Conservation (phyloP, 805 yeast species). For the Wickerhamiella slavikovae region DNA sequence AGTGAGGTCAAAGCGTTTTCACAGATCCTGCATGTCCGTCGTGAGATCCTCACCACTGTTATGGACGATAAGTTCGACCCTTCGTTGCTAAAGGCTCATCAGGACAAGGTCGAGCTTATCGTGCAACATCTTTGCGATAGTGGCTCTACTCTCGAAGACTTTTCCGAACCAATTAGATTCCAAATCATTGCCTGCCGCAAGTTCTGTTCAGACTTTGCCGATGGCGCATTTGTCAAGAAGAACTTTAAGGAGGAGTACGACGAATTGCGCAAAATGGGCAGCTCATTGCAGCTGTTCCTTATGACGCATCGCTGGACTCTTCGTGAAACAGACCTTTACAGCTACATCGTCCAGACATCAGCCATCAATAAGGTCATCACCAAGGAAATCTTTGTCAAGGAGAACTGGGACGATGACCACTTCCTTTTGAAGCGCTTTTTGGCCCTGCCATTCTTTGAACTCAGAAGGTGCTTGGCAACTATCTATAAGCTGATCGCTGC, state of each 20-base stretch:
- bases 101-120: constrained; percentile 5
- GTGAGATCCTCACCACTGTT: constrained; percentile 7
- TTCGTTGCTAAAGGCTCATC: constrained; percentile 2
- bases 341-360: constrained; percentile 54
- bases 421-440: background rate
- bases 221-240: constrained; percentile 20
- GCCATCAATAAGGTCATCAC: constrained; percentile 41
- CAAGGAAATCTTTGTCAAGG: background rate
- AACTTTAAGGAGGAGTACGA: constrained; percentile 40
- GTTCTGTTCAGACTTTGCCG: constrained; percentile 5
- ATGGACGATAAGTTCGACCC: constrained; percentile 3
- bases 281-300: constrained; percentile 58
- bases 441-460: constrained; percentile 30
- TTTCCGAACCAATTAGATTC: background rate
- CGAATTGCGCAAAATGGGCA: constrained; percentile 41
- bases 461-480: constrained; percentile 79
- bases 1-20: constrained; percentile 7
- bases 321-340: constrained; percentile 83
- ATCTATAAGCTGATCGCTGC: constrained; percentile 77
- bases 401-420: background rate
- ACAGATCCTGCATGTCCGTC: constrained; percentile 11
- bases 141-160: background rate
- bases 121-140: background rate
- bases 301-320: constrained; percentile 94
- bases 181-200: constrained; percentile 6